A percentile compares a stretch with the other conserved stretches of the same genome.
Conservation (phyloP, 2,329 filamentous ascomycete species). For the Diaporthe aspalathi region DNA sequence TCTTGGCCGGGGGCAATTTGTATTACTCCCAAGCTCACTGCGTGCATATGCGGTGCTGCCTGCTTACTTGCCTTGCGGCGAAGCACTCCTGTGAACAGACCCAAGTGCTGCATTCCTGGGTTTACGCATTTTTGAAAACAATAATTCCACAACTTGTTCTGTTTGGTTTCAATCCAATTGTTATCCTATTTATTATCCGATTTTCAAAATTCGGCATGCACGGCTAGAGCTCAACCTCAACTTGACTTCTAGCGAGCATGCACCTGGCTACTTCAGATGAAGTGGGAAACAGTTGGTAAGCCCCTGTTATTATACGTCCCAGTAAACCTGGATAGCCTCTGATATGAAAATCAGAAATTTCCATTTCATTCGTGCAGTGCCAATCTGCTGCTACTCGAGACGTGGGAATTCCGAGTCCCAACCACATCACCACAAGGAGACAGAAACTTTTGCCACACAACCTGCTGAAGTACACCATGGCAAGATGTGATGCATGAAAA, state of each 20-base stretch:
- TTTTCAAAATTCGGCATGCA: background rate
- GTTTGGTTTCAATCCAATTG: background rate
- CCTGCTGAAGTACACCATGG: too few species aligned
- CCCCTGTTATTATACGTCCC: background rate
- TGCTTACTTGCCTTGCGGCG: background rate
- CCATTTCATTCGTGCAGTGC: background rate
- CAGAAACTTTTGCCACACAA: too few species aligned
- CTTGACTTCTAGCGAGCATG: background rate
- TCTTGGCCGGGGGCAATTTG: background rate
- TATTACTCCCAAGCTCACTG: background rate
- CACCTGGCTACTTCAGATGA: background rate
- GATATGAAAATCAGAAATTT: background rate
- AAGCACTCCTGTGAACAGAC: background rate
- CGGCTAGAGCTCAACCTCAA: background rate
- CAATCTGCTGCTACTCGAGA: background rate
- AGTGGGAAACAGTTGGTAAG: too few species aligned
- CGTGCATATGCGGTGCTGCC: background rate
- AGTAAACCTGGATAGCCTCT: background rate
- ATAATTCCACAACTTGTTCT: background rate
- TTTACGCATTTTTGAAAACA: background rate
- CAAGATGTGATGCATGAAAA: too few species aligned
- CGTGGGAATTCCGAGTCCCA: background rate
- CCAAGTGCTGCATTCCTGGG: background rate
- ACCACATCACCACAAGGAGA: background rate
- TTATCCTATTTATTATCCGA: background rate